These are phyloP conservation scores for Apiospora arundinis DNA, from an alignment of 2,329 filamentous ascomycete genomes.

Conservation along the genomic window DNA sequence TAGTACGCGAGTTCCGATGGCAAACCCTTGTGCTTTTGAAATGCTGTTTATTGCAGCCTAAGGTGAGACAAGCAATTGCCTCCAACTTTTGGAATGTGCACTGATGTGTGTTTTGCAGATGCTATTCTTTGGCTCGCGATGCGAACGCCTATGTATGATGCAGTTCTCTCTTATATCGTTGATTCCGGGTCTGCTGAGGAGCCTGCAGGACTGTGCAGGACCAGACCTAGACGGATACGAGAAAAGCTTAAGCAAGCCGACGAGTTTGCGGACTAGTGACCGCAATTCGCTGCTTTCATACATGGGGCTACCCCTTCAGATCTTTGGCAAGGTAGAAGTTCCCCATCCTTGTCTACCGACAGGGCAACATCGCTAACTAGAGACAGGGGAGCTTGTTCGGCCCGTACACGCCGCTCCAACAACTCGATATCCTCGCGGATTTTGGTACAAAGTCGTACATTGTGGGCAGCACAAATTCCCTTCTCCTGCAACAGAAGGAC, in stretches of 20 bases:
- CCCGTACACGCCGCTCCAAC: slow-evolving; percentile 94
- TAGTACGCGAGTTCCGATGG: slow-evolving; percentile 93
- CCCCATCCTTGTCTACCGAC: slow-evolving; percentile 8
- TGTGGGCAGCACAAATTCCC: slow-evolving; percentile 94
- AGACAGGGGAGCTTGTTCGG: slow-evolving; percentile 87
- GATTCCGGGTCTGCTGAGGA: slow-evolving; percentile 89
- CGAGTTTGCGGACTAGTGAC: slow-evolving; percentile 89
- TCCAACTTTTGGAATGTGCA: not conserved
- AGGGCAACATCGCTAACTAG: slow-evolving; percentile 2
- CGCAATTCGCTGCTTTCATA: slow-evolving; percentile 87
- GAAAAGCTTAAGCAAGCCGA: slow-evolving; percentile 75
- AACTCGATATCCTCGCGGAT: slow-evolving; percentile 92
- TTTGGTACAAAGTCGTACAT: slow-evolving; percentile 96
- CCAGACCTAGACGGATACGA: slow-evolving; percentile 90
- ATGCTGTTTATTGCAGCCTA: slow-evolving; percentile 90
- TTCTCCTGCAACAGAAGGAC: slow-evolving; percentile 92
- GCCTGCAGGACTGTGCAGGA: slow-evolving; percentile 93
- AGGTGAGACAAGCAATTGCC: slow-evolving; percentile 60
- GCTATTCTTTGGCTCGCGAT: slow-evolving; percentile 97
- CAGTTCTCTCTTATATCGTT: slow-evolving; percentile 96
- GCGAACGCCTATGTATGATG: slow-evolving; percentile 95
- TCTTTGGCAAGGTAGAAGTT: slow-evolving; percentile 80
- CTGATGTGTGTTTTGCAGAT: slow-evolving; percentile 64
- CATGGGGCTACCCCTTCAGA: slow-evolving; percentile 92
- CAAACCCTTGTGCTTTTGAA: slow-evolving; percentile 95